These are phyloP conservation scores for Kazachstania sp. DNA, from an alignment of 1,139 yeast species.

Conservation along the genomic window DNA sequence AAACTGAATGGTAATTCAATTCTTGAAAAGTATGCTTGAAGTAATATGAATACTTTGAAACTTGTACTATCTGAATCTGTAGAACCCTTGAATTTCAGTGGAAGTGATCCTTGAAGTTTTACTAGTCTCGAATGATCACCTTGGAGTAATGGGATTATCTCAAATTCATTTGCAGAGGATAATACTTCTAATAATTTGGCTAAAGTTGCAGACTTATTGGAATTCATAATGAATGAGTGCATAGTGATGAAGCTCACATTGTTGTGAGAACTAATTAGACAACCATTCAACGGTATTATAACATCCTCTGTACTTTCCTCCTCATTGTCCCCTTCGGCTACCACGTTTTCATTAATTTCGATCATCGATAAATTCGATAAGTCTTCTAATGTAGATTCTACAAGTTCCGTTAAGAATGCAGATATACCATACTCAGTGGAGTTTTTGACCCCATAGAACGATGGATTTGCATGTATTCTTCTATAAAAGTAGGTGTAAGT, in stretches of 20 bases:
- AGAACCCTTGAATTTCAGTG: slow-evolving; percentile 43
- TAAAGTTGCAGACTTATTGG: slow-evolving; percentile 50
- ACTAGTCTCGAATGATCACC: slow-evolving; percentile 46
- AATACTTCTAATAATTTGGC: slow-evolving; percentile 59
- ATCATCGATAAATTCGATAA: slow-evolving; percentile 54
- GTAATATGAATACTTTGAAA: slow-evolving; percentile 61
- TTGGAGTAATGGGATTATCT: slow-evolving; percentile 48
- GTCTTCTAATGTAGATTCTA: slow-evolving; percentile 66
- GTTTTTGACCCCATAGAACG: slow-evolving; percentile 72
- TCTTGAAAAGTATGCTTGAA: slow-evolving; percentile 79
- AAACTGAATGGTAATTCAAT: slow-evolving; percentile 52
- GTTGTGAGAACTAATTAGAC: slow-evolving; percentile 70
- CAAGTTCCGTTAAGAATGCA: slow-evolving; percentile 71
- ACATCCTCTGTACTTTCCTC: slow-evolving; percentile 38
- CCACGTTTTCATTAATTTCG: slow-evolving; percentile 43
- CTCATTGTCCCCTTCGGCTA: slow-evolving; percentile 39
- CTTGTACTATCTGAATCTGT: slow-evolving; percentile 45
- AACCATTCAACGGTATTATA: slow-evolving; percentile 56
- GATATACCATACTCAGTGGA: slow-evolving; percentile 62
- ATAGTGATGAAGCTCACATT: slow-evolving; percentile 57
- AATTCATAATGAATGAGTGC: slow-evolving; percentile 43
- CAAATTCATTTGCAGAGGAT: slow-evolving; percentile 58
- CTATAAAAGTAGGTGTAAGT: slow-evolving; percentile 79
- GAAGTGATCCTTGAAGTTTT: slow-evolving; percentile 50
- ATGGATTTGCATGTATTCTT: slow-evolving; percentile 72